Base-by-base conservation (phyloP, 306 rosid genomes). In the Sindora glabra region DNA sequence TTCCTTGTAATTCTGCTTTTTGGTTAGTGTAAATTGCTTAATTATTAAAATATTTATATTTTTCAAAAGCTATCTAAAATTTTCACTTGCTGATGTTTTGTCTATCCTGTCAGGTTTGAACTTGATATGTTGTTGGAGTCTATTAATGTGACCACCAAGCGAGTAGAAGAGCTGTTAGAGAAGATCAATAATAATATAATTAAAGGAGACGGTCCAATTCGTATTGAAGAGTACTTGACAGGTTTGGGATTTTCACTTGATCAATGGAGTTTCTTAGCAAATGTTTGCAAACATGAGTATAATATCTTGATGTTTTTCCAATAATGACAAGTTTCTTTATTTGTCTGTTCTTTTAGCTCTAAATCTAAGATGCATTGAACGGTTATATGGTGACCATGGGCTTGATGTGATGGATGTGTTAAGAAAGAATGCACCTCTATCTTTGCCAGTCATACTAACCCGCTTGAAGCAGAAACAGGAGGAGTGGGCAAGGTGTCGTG, bases 401-500 rank as follows among this genome's bases (percentile, higher is more conserved):
- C 95, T 94, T 53, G 99, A 94, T 82, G 95, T 79, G 65, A 77
- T 89, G 89, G 97, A 94, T 36, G 99, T 89, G 80, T 67, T 94
- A 63, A 84, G 72, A 74, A 94, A 84, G 84, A 94, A 89, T 71
- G 74, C 94, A 7, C 65, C 90, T 63, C 79, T 84, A 71, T 90
- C 95, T 71, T 79, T 94, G 83, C 99, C 99, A 19, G 97, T 94
- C 70, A 89, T 89, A 70, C 74, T 86, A 79, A 82, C 83, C 3
- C 95, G 99, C 67, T 59, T 94, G 84, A 94, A 89, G 87, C 99
- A 89, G 83, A 94, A 94, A 78, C 95, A 94, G 64, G 97, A 94
- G 52, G 99, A 89, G 75, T 94, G 99, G 99, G 95, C 90, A 48
- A 79, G 80, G 74, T 94, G 97, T 59, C 99, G 94, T 48, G 68